Evolutionary conservation across 129 eudicot species (phyloP), one percentile per base, ranked within the genome.

Genomic region (Centaurea solstitialis): DNA sequence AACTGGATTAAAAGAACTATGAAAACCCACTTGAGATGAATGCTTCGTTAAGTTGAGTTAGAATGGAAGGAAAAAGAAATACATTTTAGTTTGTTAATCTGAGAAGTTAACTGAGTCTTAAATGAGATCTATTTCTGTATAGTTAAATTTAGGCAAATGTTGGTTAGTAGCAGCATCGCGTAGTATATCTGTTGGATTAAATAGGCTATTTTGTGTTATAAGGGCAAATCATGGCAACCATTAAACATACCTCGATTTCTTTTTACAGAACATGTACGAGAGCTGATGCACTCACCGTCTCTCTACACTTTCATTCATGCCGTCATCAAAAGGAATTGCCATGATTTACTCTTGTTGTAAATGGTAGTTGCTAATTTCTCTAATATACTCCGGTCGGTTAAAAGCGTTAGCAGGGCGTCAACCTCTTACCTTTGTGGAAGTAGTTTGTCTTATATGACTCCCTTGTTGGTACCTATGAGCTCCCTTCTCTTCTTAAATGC

Each of bases 11-110:
- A 64, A 11, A 39, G 22, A 57, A 65, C 77, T 57, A 37, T 53
- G 26, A 68, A 65, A 62, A 38, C 38, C 21, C 62, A 35, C 21
- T 39, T 76, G n/a, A 70, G 45, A 53, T 80, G 74, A 64, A 41
- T 64, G 64, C 33, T 24, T 38, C 64, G 73, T 70, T 65, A 71
- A 38, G 72, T 73, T 64, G 74, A 64, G 74, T 74, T 59, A 74
- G 39, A 43, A 43, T 81, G 53, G 67, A 65, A 43, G 59, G 84
- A 30, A 64, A 15, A 74, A 18, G 15, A 1, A 74, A 22, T 4
- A 4, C 23, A 23, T 22, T 80, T 12, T 12, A 41, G n/a, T 28
- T 39, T 80, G 83, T 33, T 66, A 72, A 72, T 28, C 21, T 70
- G 21, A 70, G 75, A 53, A 70, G 47, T 75, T 33, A 47, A 68